Evolutionary conservation across 768 basidiomycete species (phyloP), one percentile per base, ranked within the genome.

Genomic region (Amyloporia xantha): DNA sequence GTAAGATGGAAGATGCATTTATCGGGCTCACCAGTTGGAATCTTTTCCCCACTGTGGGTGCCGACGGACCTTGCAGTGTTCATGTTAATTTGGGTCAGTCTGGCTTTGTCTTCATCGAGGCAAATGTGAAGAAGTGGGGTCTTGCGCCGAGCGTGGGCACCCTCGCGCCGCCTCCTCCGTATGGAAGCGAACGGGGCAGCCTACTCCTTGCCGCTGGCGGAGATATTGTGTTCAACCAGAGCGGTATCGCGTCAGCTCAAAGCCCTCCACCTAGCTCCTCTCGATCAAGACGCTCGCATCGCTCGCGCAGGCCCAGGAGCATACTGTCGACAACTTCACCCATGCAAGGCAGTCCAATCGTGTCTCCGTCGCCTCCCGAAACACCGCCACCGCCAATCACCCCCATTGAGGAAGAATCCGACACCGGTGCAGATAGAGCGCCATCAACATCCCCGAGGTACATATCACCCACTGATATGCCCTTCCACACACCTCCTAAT

Each of bases 61-160:
- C 95, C 15, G 91, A 95, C 61, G 94, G 95, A 0, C 90, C 95
- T 4, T 95, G 92, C 66, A 94, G 87, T 54, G 84, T 99, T 6
- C 96, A 99, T 59, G 90, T 97, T 61, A 99, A 99, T 65, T 78
- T 99, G 12, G 96, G 96, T 6, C 96, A 98, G 68, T 86, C 91
- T 4, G 96, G 96, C 4, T 99, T 99, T 63, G 96, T 98, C 33
- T 98, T 96, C 59, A 97, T 99, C 60, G 96, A 99, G 69, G 96
- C 96, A 27, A 97, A 99, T 62, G 96, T 99, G 54, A 99, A 99
- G 77, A 98, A 97, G 65, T 99, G 96, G 96, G 96, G 96, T 15
- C 69, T 98, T 26, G 96, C 96, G 27, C 96, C 96, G 6, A 96
- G 93, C 64, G 86, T 94, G 12, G 96, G 96, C 41, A 98, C 96